phyloP scores from a whole-genome alignment of 352 stramenopile species.

The Phytopythium boreale region DNA sequence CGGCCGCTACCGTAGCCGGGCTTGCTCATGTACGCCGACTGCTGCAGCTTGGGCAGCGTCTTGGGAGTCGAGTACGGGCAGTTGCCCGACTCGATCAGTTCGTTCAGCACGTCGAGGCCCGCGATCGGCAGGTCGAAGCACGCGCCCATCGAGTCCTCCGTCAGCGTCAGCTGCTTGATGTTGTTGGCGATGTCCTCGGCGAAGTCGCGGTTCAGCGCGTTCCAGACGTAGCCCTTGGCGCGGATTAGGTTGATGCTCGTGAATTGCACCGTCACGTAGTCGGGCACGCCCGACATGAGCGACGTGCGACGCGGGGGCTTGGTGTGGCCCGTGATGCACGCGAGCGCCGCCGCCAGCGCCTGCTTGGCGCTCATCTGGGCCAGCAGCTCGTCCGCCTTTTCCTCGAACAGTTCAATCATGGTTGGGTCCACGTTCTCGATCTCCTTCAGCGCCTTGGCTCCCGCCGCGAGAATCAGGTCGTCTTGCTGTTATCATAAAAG shows the following conservation, averaged over 20 bases:
- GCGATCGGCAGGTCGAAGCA: conserved; percentile 89
- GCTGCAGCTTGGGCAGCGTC: conserved; percentile 74
- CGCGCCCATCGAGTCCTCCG: conserved; percentile 82
- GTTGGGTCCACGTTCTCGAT: conserved; percentile 75
- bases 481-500: conserved; percentile 39
- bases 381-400: conserved; percentile 65
- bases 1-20: conserved; percentile 38
- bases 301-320: conserved; percentile 71
- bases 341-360: conserved; percentile 76
- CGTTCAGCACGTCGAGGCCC: conserved; percentile 58
- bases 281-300: conserved; percentile 87
- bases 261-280: conserved; percentile 89
- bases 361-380: conserved; percentile 57
- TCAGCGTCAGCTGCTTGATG: conserved; percentile 90
- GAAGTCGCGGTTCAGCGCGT: conserved; percentile 86
- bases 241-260: conserved; percentile 79
- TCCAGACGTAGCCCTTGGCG: conserved; percentile 92
- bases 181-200: conserved; percentile 65
- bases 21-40: conserved; percentile 48
- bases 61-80: conserved; percentile 81
- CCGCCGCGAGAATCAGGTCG: conserved; percentile 88
- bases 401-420: conserved; percentile 78
- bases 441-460: conserved; percentile 74
- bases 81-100: conserved; percentile 69
- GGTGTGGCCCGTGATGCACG: conserved; percentile 90